Conservation (phyloP, 352 stramenopile species). For the Thraustotheca clavata region DNA sequence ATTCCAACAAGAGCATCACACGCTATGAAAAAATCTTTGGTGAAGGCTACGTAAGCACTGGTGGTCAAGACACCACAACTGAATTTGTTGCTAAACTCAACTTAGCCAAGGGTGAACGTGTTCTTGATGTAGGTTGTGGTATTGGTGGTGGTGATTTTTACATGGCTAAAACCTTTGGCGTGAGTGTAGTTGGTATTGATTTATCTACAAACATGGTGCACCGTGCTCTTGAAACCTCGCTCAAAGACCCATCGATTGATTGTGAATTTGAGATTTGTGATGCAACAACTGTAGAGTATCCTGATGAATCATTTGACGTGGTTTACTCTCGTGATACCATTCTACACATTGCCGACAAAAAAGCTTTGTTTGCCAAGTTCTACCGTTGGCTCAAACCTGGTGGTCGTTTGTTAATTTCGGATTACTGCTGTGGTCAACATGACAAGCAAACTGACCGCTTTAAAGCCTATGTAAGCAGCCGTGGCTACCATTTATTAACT, state of each 20-base stretch:
- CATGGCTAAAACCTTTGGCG: conserved; percentile 83
- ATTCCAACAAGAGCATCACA: conserved; percentile 58
- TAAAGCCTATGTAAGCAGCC: conserved; percentile 45
- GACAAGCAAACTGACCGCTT: conserved; percentile 36
- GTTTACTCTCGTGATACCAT: conserved; percentile 73
- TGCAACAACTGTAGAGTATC: conserved; percentile 46
- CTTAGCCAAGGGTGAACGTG: conserved; percentile 43
- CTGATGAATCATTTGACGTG: conserved; percentile 53
- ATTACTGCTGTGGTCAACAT: conserved; percentile 63
- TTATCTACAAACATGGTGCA: conserved; percentile 72
- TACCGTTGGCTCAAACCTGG: conserved; percentile 58
- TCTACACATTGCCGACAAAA: conserved; percentile 59
- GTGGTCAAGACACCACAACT: conserved; percentile 51
- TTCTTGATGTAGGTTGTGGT: conserved; percentile 87
- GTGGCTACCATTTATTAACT: conserved; percentile 59
- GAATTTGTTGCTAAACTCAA: conserved; percentile 64
- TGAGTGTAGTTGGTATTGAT: conserved; percentile 64
- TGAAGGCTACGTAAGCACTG: conserved; percentile 58
- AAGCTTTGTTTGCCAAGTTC: conserved; percentile 51
- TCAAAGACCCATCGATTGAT: conserved; percentile 37
- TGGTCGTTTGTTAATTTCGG: conserved; percentile 50
- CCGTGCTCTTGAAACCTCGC: conserved; percentile 51
- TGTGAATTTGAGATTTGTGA: conserved; percentile 69
- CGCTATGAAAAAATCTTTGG: conserved; percentile 74
- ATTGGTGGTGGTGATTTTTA: conserved; percentile 88